These are phyloP conservation scores for Anthracocystis walkeri DNA, from an alignment of 1,284 basidiomycete genomes.

Conservation along the genomic window DNA sequence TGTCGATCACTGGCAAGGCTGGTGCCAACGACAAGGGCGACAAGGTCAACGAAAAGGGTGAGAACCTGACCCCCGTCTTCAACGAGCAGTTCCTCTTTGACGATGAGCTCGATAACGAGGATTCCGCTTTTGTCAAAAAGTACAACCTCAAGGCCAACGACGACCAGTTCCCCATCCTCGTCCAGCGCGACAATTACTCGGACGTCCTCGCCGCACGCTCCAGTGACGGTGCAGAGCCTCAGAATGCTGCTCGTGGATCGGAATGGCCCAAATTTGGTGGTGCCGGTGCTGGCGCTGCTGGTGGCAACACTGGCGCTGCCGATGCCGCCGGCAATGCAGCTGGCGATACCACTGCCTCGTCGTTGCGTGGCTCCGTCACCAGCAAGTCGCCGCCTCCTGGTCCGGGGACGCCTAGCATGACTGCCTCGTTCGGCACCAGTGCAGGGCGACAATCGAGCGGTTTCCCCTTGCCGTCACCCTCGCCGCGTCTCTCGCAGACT, in stretches of 20 bases:
- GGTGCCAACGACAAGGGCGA: slow-evolving; percentile 7
- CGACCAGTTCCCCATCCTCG: slow-evolving; percentile 76
- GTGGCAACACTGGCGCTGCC: slow-evolving; percentile 54
- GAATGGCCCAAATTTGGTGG: slow-evolving; percentile 92
- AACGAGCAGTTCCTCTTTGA: slow-evolving; percentile 67
- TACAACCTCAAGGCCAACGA: slow-evolving; percentile 67
- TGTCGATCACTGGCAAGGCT: slow-evolving; percentile 28
- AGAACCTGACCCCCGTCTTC: slow-evolving; percentile 61
- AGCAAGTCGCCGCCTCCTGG: slow-evolving; percentile 72
- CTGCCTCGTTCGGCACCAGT: slow-evolving; percentile 41
- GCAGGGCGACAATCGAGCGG: slow-evolving; percentile 34
- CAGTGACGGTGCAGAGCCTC: slow-evolving; percentile 5
- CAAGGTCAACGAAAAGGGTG: slow-evolving; percentile 17
- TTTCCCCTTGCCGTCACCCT: slow-evolving; percentile 45
- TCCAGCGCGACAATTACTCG: slow-evolving; percentile 62
- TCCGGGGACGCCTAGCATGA: slow-evolving; percentile 41
- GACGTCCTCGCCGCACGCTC: too few relatives aligned
- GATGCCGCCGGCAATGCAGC: slow-evolving; percentile 3
- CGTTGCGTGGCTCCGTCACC: slow-evolving; percentile 26
- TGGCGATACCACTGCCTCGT: slow-evolving; percentile 20
- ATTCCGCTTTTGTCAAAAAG: slow-evolving; percentile 68
- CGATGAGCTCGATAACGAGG: slow-evolving; percentile 66
- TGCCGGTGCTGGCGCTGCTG: slow-evolving; percentile 54
- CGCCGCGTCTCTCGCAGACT: slow-evolving; percentile 43
- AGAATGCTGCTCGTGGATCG: slow-evolving; percentile 77